A percentile compares a stretch with the other conserved stretches of the same genome.
Conservation (phyloP, 352 stramenopile genomes). For the Phytophthora pistaciae region DNA sequence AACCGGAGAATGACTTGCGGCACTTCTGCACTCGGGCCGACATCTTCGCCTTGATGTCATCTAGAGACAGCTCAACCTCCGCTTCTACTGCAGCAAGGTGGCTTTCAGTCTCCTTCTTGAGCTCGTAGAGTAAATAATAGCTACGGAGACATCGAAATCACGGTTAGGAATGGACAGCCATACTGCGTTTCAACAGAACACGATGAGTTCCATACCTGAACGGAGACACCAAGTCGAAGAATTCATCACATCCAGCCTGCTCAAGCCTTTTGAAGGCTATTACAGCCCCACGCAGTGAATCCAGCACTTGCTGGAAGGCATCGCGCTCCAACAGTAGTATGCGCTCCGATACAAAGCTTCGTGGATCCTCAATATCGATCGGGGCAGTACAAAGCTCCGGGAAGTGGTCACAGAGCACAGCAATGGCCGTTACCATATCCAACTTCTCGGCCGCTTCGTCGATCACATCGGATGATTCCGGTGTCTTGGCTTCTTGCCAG, state of each 20-base stretch:
- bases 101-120: slow-evolving; percentile 59
- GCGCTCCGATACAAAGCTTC: slow-evolving; percentile 36
- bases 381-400: slow-evolving; percentile 34
- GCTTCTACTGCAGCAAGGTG: slow-evolving; percentile 27
- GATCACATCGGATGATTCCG: slow-evolving; percentile 25
- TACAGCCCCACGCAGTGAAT: slow-evolving; percentile 45
- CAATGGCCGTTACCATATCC: slow-evolving; percentile 44
- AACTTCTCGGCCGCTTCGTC: slow-evolving; percentile 40
- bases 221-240: slow-evolving; percentile 33
- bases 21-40: slow-evolving; percentile 47
- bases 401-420: slow-evolving; percentile 57
- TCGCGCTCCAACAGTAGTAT: slow-evolving; percentile 60
- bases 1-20: slow-evolving; percentile 44
- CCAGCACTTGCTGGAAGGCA: slow-evolving; percentile 63
- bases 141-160: slow-evolving; percentile 15
- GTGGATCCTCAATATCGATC: slow-evolving; percentile 23
- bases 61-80: slow-evolving; percentile 31
- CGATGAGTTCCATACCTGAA: slow-evolving; percentile 40
- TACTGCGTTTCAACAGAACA: neutral
- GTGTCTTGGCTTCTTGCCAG: slow-evolving; percentile 48
- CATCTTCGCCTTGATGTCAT: slow-evolving; percentile 59
- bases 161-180: neutral
- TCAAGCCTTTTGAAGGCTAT: slow-evolving; percentile 41
- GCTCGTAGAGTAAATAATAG: slow-evolving; percentile 42
- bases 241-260: slow-evolving; percentile 10